Evolutionary conservation across 257 asterid species (phyloP), one percentile per base, ranked within the genome.

Genomic region (Solanum pennellii): DNA sequence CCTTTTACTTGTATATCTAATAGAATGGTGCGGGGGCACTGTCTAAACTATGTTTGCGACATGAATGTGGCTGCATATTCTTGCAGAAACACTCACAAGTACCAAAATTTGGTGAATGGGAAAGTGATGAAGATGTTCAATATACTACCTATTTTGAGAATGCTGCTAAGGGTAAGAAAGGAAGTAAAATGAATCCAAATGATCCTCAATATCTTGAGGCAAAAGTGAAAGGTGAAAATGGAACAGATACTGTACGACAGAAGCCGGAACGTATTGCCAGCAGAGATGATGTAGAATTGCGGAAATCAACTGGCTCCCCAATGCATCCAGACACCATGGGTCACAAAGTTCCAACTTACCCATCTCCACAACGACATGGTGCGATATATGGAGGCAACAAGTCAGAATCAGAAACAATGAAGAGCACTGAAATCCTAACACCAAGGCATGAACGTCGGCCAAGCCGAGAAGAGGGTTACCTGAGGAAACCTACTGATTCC

Each of bases 41-140:
- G 47, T 27, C 60, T 87, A 29, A 75, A 31, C 82, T 74, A 82
- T 52, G 41, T 86, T 33, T 52, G 14, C 68, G 60, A 27, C 73
- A 83, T 82, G 90, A 84, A 68, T 83, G 72, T 56, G 69, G 85
- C 88, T 75, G 69, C 62, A 75, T 71, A 83, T 65, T 86, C 86
- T 82, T 89, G 89, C 85, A 75, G 94, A 92, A 95, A 91, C 94
- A 86, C 15, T 31, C 92, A 27, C 95, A 92, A 77, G 92, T 90
- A 76, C 99, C 98, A 14, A 90, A 93, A 90, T 94, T 94, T 87
- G 99, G 98, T 85, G 89, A 95, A 91, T 94, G 95, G 98, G 99
- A 94, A 88, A 88, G 92, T 23, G 96, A 93, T 62, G 98, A 93
- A 84, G 91, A 90, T 89, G 90, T 93, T 66, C 96, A 93, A 25